These are phyloP conservation scores for Musa itinerans DNA, from an alignment of 176 grass and related monocot genomes.

Conservation along the genomic window DNA sequence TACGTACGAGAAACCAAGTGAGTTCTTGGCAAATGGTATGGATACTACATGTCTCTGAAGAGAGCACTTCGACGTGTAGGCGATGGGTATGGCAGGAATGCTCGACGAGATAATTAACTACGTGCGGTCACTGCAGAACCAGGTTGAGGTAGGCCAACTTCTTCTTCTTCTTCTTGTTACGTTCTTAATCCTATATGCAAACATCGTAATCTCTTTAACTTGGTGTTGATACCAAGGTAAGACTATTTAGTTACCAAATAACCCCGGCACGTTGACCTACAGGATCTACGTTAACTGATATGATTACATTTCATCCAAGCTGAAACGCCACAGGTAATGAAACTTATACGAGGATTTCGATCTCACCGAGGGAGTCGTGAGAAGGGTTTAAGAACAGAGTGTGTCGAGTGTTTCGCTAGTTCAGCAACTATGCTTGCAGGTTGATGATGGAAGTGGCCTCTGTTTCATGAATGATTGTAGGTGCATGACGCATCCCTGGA, in stretches of 20 bases:
- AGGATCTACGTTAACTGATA: neutral
- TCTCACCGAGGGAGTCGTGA: neutral
- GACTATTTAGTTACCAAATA: neutral
- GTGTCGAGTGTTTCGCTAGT: too few relatives aligned
- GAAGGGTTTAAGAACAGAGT: neutral
- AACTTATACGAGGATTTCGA: too few relatives aligned
- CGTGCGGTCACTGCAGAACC: slow-evolving; percentile 22
- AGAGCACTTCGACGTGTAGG: neutral
- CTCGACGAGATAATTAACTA: slow-evolving; percentile 23
- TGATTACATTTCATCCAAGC: too few relatives aligned
- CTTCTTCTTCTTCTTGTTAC: too few relatives aligned
- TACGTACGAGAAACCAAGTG: neutral
- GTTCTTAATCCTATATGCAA: neutral
- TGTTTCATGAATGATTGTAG: too few relatives aligned
- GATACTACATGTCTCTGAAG: too few relatives aligned
- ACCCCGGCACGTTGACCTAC: neutral
- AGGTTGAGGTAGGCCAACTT: slow-evolving; percentile 14
- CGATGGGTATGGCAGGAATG: slow-evolving; percentile 20
- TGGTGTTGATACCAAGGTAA: neutral
- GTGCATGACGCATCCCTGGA: too few relatives aligned
- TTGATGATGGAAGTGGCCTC: too few relatives aligned
- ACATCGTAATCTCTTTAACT: neutral
- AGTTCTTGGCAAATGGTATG: too few relatives aligned
- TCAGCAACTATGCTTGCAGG: too few relatives aligned
- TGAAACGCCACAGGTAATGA: neutral